Conservation (phyloP, 345 rosid species). For the Syzygium grande region DNA sequence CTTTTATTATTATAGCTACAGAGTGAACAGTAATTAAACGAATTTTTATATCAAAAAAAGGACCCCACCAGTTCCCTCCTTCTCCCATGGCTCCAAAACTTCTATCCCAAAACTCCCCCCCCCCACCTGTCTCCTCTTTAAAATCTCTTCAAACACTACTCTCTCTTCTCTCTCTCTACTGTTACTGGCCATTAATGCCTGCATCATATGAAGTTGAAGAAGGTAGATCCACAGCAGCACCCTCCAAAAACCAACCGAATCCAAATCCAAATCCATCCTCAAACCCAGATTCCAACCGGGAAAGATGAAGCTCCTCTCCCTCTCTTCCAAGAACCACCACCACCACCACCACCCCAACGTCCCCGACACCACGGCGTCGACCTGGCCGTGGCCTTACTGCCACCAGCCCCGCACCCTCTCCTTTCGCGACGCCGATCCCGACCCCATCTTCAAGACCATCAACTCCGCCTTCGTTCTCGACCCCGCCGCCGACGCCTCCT, state of each 20-base stretch:
- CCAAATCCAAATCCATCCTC: not conserved
- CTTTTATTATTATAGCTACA: not conserved
- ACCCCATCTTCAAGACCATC: slow-evolving; percentile 21
- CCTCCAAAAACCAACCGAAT: not conserved
- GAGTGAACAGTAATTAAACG: not conserved
- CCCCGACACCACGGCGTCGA: slow-evolving; percentile 4
- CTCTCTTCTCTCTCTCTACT: not conserved
- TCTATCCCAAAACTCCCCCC: not conserved
- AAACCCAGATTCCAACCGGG: not conserved
- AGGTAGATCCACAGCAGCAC: not conserved
- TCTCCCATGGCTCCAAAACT: not conserved
- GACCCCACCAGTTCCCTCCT: not conserved
- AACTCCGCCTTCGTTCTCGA: slow-evolving; percentile 28
- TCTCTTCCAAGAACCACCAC: slow-evolving; percentile 19
- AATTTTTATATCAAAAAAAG: not conserved
- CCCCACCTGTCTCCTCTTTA: not conserved
- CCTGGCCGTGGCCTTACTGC: slow-evolving; percentile 88
- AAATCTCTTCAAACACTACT: not conserved
- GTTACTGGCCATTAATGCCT: not conserved
- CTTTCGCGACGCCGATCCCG: slow-evolving; percentile 25
- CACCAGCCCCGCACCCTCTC: slow-evolving; percentile 77
- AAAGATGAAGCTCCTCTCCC: slow-evolving; percentile 62
- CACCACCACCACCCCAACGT: not conserved
- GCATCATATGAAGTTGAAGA: not conserved
- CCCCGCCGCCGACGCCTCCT: not conserved